These are phyloP conservation scores for Hibiscus trionum DNA, from an alignment of 345 rosid species.

Conservation along the genomic window DNA sequence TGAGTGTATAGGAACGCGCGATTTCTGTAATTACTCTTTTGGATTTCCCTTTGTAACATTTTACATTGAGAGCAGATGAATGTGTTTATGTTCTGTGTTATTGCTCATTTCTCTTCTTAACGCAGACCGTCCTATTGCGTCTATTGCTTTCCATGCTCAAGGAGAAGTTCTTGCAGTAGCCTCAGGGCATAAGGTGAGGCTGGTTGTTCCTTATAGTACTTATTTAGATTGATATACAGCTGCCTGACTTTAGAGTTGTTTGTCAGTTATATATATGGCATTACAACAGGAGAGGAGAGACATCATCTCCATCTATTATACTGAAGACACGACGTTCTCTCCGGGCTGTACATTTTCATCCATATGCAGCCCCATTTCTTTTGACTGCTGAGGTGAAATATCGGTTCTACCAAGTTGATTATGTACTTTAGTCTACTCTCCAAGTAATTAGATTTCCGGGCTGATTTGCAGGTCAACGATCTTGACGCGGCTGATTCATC, in stretches of 20 bases:
- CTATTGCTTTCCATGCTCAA: conserved; percentile 75
- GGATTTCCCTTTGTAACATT: conserved; percentile 7
- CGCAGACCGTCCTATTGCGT: conserved; percentile 72
- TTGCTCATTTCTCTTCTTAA: conserved; percentile 1
- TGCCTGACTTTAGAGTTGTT: conserved; percentile 15
- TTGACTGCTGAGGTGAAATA: conserved; percentile 64
- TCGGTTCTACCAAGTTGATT: conserved; percentile 14
- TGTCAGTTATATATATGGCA: conserved; percentile 65
- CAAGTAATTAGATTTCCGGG: conserved; percentile 15
- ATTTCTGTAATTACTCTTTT: conserved; percentile 42
- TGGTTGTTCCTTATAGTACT: neutral
- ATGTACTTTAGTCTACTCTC: conserved; percentile 10
- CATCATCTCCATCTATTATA: conserved; percentile 49
- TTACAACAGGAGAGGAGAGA: conserved; percentile 55
- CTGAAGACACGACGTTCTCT: conserved; percentile 64
- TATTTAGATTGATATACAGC: conserved; percentile 3
- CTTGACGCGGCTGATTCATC: conserved; percentile 65
- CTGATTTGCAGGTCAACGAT: conserved; percentile 65
- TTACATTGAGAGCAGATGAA: neutral
- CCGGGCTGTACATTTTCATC: conserved; percentile 76
- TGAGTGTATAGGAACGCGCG: conserved; percentile 62
- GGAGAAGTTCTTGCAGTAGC: conserved; percentile 77
- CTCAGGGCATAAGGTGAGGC: conserved; percentile 66
- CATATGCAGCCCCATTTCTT: conserved; percentile 65
- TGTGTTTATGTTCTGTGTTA: conserved; percentile 3